These are phyloP conservation scores for Nannizziopsis barbatae DNA, from an alignment of 2,329 filamentous ascomycete genomes.

Conservation along the genomic window DNA sequence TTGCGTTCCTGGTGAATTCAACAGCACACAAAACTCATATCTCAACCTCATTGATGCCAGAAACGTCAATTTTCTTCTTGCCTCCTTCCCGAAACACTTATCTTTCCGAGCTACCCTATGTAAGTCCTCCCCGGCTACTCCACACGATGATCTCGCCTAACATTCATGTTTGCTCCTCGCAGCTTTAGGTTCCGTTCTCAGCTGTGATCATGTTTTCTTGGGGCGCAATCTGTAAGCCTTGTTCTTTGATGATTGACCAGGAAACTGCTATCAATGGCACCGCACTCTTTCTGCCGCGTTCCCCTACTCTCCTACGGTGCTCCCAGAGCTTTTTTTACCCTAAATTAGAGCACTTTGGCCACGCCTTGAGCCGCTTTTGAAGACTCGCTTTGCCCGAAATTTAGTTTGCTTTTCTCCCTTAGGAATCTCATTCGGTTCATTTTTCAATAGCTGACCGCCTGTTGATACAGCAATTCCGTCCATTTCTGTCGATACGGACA, in stretches of 20 bases:
- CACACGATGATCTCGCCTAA: background rate
- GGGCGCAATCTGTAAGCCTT: slow-evolving; percentile 15
- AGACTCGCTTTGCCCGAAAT: too few relatives aligned
- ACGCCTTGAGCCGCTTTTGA: too few relatives aligned
- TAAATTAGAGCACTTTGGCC: background rate
- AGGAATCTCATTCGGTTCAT: background rate
- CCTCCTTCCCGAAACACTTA: background rate
- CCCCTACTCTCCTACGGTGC: background rate
- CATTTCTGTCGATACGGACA: slow-evolving; percentile 26
- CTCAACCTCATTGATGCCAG: too few relatives aligned
- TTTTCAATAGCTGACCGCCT: slow-evolving; percentile 5
- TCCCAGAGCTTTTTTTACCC: background rate
- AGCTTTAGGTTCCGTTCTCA: slow-evolving; percentile 4
- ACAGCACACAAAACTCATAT: too few relatives aligned
- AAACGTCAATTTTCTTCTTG: too few relatives aligned
- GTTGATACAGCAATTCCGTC: slow-evolving; percentile 20
- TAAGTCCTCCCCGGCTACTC: background rate
- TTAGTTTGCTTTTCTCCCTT: too few relatives aligned
- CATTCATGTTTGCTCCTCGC: background rate
- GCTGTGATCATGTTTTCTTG: slow-evolving; percentile 16
- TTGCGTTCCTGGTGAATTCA: too few relatives aligned
- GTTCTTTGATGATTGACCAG: too few relatives aligned
- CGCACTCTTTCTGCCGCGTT: background rate
- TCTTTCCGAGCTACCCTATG: background rate
- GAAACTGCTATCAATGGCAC: too few relatives aligned